Evolutionary conservation across 1,284 basidiomycete species (phyloP).

Genomic region (Ganoderma resinaceum): DNA sequence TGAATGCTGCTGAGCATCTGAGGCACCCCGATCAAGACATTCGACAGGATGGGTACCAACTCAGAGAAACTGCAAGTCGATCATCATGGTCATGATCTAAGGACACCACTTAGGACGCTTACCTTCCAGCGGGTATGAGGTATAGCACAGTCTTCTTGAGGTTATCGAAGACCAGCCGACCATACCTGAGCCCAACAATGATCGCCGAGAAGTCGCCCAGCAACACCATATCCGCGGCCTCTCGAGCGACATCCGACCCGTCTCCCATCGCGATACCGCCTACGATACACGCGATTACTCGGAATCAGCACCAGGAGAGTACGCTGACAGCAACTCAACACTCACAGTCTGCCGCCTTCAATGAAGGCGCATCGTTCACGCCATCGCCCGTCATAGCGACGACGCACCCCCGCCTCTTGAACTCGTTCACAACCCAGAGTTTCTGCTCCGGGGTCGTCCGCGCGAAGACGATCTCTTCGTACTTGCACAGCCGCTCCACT

Average conservation of each 20-base stretch:
- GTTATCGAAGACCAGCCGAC: slow-evolving; percentile 73
- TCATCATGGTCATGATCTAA: background rate
- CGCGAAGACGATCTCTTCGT: slow-evolving; percentile 75
- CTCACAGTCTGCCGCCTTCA: slow-evolving; percentile 55
- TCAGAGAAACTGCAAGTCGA: slow-evolving; percentile 59
- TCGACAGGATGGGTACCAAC: slow-evolving; percentile 68
- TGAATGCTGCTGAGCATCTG: slow-evolving; percentile 58
- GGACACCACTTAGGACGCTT: background rate
- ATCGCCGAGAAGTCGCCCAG: slow-evolving; percentile 56
- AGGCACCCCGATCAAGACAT: slow-evolving; percentile 50
- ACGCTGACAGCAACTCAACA: slow-evolving; percentile 46
- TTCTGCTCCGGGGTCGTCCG: slow-evolving; percentile 78
- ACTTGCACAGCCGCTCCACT: slow-evolving; percentile 55
- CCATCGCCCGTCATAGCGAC: slow-evolving; percentile 73
- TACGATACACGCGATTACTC: background rate
- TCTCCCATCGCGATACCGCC: slow-evolving; percentile 60
- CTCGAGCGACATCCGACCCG: slow-evolving; percentile 54
- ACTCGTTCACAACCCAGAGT: slow-evolving; percentile 67
- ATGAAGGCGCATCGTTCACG: slow-evolving; percentile 72
- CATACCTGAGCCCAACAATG: slow-evolving; percentile 56
- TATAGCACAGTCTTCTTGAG: slow-evolving; percentile 59
- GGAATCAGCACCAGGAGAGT: background rate
- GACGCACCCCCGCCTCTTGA: slow-evolving; percentile 56
- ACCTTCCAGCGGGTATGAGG: slow-evolving; percentile 54
- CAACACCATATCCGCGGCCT: slow-evolving; percentile 55